Base-by-base conservation (phyloP, 305 asterid species). In the Coffea humblotiana region DNA sequence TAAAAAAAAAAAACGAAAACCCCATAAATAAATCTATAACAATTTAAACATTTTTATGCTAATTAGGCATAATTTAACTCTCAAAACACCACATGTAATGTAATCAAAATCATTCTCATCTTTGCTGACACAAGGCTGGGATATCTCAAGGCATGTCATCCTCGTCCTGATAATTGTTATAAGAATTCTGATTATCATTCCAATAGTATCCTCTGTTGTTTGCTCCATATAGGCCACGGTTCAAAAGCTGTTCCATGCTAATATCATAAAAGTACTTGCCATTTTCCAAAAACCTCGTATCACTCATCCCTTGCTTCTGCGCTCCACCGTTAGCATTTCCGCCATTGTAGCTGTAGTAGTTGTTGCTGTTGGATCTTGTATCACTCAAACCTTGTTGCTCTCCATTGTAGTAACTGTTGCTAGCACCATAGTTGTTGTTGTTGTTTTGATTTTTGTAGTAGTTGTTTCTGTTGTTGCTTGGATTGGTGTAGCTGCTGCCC, bases 251-350 rank as follows among this genome's bases (percentile, higher is more conserved):
- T n/a, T 79, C 86, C 58, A 40, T 8, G 43, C 1, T 71, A 1
- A 75, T 5, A 6, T 83, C 86, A 21, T 79, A 32, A 14, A 15
- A 75, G 4, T 75, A 83, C 64, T 71, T 83, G 1, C 83, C 86
- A 40, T 79, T 69, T 18, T 83, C 86, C 45, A 83, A 12, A 27
- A 79, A 72, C 51, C 82, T 79, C 3, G 82, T 79, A 12, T 79
- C 82, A n/a, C 82, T 79, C 82, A 79, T 61, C 74, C 84, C 84
- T 47, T 72, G 75, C 35, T 83, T 88, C 84, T 79, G 86, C 72
- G 79, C 77, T 3, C 77, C 70, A 71, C 79, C 66, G 64, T 71
- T 72, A 3, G 76, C 48, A 9, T 77, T 69, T 19, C 82, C 88
- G 58, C 83, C 86, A 64, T 54, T 43, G 80, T 54, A 35, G 64